Conservation (phyloP, 73 alveolate genomes). For the Tetrahymena elliotti region DNA sequence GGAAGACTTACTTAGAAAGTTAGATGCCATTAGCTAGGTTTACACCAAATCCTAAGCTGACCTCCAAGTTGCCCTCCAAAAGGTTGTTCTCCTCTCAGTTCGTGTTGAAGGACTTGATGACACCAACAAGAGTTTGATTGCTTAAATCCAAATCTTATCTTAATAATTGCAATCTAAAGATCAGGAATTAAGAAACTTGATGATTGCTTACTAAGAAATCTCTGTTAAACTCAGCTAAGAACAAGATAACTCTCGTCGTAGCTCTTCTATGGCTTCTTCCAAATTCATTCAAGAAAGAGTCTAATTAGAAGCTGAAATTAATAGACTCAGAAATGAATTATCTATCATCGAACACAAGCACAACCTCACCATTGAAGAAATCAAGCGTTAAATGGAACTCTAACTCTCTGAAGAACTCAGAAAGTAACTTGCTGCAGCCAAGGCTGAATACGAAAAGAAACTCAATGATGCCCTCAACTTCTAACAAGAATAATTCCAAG, state of each 20-base stretch:
- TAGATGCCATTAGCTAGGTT: not conserved
- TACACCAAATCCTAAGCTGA: not conserved
- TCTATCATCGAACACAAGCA: not conserved
- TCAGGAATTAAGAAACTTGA: not conserved
- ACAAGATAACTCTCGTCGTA: not conserved
- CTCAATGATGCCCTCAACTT: not conserved
- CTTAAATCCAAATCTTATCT: not conserved
- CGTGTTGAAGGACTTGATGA: not conserved
- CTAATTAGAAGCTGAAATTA: not conserved
- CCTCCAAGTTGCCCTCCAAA: not conserved
- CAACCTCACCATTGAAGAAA: not conserved
- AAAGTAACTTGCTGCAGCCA: not conserved
- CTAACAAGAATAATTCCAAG: not conserved
- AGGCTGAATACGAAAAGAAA: not conserved
- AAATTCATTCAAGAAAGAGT: not conserved
- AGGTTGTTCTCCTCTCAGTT: not conserved
- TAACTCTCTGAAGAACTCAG: not conserved
- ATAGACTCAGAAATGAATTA: not conserved
- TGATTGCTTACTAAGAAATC: not conserved
- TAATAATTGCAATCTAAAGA: not conserved
- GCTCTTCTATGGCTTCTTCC: not conserved
- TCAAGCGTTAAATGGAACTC: not conserved
- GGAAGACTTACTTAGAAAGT: not conserved
- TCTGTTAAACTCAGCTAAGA: not conserved
- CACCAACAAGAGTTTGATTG: not conserved